phyloP scores from a whole-genome alignment of 176 grass and related monocot genomes.

The Cenchrus americanus region DNA sequence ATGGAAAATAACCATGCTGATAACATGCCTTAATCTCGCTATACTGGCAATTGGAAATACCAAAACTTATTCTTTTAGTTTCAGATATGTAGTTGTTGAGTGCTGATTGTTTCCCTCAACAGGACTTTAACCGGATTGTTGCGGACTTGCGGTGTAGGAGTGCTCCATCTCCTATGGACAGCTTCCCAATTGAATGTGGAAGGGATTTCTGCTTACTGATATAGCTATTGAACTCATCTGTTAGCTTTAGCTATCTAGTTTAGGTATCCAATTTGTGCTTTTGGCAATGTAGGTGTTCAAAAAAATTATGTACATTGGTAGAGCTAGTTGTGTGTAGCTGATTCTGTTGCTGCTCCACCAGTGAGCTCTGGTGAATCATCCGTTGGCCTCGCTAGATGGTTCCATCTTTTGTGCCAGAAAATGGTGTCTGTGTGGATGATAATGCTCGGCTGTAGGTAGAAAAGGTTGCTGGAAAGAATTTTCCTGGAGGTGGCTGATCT shows the following conservation, averaged over 20 bases:
- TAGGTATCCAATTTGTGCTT: conserved; percentile 36
- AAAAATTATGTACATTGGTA: conserved; percentile 32
- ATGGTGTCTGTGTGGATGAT: background rate
- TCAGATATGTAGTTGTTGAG: background rate
- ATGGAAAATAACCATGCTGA: background rate
- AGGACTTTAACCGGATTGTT: conserved; percentile 35
- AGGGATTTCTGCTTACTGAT: conserved; percentile 27
- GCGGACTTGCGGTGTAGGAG: background rate
- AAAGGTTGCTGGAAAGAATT: background rate
- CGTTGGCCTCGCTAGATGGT: conserved; percentile 30
- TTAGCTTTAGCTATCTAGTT: conserved; percentile 44
- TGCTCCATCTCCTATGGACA: conserved; percentile 50
- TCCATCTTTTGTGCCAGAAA: conserved; percentile 8
- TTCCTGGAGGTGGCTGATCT: background rate
- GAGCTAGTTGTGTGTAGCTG: conserved; percentile 41
- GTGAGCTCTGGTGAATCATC: conserved; percentile 25
- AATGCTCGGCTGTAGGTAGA: background rate
- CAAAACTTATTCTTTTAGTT: background rate
- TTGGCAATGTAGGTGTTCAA: conserved; percentile 15
- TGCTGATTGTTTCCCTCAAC: conserved; percentile 36
- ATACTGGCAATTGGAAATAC: conserved; percentile 4
- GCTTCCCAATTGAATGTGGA: conserved; percentile 33
- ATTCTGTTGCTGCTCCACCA: conserved; percentile 24
- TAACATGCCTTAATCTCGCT: conserved; percentile 1
- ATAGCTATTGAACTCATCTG: conserved; percentile 31